phyloP scores from a whole-genome alignment of 352 stramenopile genomes.

The Globisporangium alternatum region DNA sequence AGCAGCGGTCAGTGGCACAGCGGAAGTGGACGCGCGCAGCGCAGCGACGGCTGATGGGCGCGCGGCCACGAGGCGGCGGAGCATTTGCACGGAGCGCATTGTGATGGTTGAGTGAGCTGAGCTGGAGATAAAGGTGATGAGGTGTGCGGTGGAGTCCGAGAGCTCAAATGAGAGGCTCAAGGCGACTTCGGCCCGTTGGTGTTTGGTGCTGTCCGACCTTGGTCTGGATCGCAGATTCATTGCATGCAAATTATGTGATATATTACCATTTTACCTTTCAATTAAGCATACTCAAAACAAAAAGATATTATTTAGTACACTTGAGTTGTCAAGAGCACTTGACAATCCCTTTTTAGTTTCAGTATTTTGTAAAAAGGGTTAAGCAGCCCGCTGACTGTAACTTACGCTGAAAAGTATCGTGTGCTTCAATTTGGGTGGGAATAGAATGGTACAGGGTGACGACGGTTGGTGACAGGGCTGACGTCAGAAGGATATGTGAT shows the following conservation, averaged over 20 bases:
- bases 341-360: too few relatives aligned
- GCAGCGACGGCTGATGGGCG: slow-evolving; percentile 10
- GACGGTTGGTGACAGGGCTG: not conserved
- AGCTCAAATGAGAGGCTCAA: slow-evolving; percentile 12
- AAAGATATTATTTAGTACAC: not conserved
- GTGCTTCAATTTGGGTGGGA: not conserved
- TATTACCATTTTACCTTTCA: not conserved
- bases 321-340: too few relatives aligned
- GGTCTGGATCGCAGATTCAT: not conserved
- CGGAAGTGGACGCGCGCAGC: slow-evolving; percentile 1
- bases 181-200: not conserved
- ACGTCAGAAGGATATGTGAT: not conserved
- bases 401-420: not conserved
- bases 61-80: slow-evolving; percentile 16
- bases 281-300: not conserved
- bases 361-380: too few relatives aligned
- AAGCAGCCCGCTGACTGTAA: not conserved
- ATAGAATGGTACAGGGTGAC: not conserved
- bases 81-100: slow-evolving; percentile 21
- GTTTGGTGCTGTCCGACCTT: slow-evolving; percentile 4
- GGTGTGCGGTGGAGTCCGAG: not conserved
- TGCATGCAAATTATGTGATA: not conserved
- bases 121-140: not conserved
- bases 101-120: not conserved
- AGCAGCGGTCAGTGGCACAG: not conserved